phyloP scores from a whole-genome alignment of 345 rosid species.

The Draba incana region DNA sequence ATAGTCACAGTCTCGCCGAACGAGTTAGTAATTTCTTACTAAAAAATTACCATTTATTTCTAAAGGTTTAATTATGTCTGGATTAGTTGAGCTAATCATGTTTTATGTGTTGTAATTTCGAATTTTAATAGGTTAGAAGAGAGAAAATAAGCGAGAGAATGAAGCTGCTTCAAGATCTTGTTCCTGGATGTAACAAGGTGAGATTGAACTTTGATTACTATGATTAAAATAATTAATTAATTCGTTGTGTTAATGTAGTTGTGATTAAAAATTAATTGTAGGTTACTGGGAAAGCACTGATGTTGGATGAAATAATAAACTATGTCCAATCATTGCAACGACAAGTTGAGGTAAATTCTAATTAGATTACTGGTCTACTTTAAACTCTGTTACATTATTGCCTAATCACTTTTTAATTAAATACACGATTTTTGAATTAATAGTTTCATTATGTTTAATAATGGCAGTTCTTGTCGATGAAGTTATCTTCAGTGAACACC shows the following conservation, averaged over 20 bases:
- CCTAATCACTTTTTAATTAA: slow-evolving; percentile 30
- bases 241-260: slow-evolving; percentile 3
- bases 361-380: slow-evolving; percentile 25
- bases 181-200: slow-evolving; percentile 97
- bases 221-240: background rate
- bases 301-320: slow-evolving; percentile 92
- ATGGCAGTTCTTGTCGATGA: slow-evolving; percentile 90
- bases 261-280: slow-evolving; percentile 27
- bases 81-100: background rate
- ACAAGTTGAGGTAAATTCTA: slow-evolving; percentile 81
- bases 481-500: slow-evolving; percentile 84
- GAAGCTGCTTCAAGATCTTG: slow-evolving; percentile 97
- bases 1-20: slow-evolving; percentile 95
- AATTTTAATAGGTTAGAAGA: slow-evolving; percentile 64
- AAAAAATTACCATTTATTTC: background rate
- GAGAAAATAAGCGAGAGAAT: slow-evolving; percentile 97
- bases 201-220: background rate
- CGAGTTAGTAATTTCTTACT: slow-evolving; percentile 58
- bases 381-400: slow-evolving; percentile 24
- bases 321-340: slow-evolving; percentile 90
- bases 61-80: background rate
- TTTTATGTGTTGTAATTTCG: background rate
- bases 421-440: background rate
- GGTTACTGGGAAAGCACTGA: slow-evolving; percentile 88
- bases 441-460: slow-evolving; percentile 15